Evolutionary conservation across 306 rosid species (phyloP).

Genomic region (Prunus salicina): DNA sequence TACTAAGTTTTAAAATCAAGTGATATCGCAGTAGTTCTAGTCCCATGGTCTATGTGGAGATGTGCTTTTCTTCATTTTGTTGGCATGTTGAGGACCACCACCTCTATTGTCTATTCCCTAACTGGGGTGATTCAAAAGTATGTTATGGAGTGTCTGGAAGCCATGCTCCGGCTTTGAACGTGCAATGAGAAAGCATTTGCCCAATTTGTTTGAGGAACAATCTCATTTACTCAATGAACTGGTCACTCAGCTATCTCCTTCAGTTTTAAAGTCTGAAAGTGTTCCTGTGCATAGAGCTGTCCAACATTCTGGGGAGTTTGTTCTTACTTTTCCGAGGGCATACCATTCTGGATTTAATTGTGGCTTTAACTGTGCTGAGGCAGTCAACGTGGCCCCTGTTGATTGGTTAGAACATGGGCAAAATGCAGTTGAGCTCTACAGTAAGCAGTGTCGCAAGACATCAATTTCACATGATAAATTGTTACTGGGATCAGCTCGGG

Average conservation of each 20-base stretch:
- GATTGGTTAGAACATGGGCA: constrained; percentile 95
- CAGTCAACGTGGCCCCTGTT: constrained; percentile 94
- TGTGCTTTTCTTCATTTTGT: constrained; percentile 98
- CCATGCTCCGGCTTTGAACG: constrained; percentile 61
- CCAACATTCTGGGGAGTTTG: constrained; percentile 81
- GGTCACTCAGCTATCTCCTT: constrained; percentile 96
- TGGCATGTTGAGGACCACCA: constrained; percentile 99
- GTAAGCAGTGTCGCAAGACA: constrained; percentile 75
- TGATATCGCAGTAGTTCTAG: constrained; percentile 90
- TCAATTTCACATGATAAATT: constrained; percentile 89
- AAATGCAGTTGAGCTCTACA: constrained; percentile 82
- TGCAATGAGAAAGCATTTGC: constrained; percentile 78
- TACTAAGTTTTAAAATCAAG: constrained; percentile 72
- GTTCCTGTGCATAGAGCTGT: constrained; percentile 74
- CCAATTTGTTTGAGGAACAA: constrained; percentile 84
- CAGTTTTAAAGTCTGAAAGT: constrained; percentile 83
- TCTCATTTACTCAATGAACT: constrained; percentile 90
- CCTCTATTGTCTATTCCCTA: constrained; percentile 87
- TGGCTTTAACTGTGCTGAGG: constrained; percentile 98
- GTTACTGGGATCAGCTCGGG: constrained; percentile 69
- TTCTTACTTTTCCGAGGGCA: constrained; percentile 95
- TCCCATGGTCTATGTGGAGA: constrained; percentile 97
- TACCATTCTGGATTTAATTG: constrained; percentile 92
- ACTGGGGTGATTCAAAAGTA: constrained; percentile 89
- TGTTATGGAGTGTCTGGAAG: constrained; percentile 95